Base-by-base conservation (phyloP, 768 basidiomycete genomes). In the Trametes villosa region DNA sequence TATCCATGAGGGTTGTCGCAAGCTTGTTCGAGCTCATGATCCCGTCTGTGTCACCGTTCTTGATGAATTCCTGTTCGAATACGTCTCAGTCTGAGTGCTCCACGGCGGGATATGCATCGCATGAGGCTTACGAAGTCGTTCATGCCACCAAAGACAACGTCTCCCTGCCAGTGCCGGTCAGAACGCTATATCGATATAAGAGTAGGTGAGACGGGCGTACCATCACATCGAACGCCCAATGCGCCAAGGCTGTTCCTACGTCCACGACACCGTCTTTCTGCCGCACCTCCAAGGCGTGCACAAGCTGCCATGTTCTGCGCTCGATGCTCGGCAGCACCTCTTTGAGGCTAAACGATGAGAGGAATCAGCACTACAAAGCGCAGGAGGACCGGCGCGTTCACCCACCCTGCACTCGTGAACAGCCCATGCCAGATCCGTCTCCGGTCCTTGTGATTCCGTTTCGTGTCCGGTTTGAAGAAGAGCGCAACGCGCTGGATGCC, bases 141-240 rank as follows among this genome's bases (percentile, higher is more conserved):
- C 18, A n/a, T 20, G 17, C 42, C 42, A n/a, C 42, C 42, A 24
- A 44, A 44, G 18, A 44, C 42, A 4, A 44, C 17, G 42, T 44
- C 42, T 4, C 42, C 42, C 42, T 44, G 42, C n/a, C n/a, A n/a
- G 11, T 44, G 9, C 5, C 12, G 15, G n/a, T 2, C 20, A 18
- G 9, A n/a, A 20, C n/a, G n/a, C n/a, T 20, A 11, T 5, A 15
- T n/a, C 11, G 20, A 9, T 44, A n/a, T n/a, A 18, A 41, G 40
- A 24, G 17, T 11, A 46, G 26, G 7, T 30, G n/a, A 29, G 13
- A 47, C 0, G 18, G n/a, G 27, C 65, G 29, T 57, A 67, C 70
- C 65, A 64, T 68, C 42, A 70, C 38, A 44, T 71, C 70, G 54
- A 64, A 68, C 7, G 69, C 46, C 67, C 65, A 71, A 45, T 68